These are phyloP conservation scores for Colletotrichum tamarilloi DNA, from an alignment of 2,329 filamentous ascomycete genomes.

Conservation along the genomic window DNA sequence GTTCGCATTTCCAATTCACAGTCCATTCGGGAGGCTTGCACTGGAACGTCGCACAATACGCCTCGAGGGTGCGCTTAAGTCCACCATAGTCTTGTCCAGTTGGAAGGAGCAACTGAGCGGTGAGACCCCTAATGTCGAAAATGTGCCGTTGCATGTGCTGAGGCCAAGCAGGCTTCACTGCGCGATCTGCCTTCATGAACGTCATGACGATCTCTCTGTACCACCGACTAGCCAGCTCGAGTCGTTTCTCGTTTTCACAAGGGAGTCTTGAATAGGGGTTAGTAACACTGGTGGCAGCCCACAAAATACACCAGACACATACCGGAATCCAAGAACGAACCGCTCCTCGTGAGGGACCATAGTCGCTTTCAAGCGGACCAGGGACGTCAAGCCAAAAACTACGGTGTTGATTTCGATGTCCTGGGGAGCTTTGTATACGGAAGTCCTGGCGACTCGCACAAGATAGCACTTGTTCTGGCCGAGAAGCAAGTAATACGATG, in stretches of 20 bases:
- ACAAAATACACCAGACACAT: conserved; percentile 39
- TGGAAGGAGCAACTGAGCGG: conserved; percentile 63
- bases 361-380: conserved; percentile 63
- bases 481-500: conserved; percentile 65
- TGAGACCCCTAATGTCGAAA: conserved; percentile 64
- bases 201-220: conserved; percentile 65
- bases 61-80: conserved; percentile 64
- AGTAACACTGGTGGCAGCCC: conserved; percentile 38
- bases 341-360: conserved; percentile 64
- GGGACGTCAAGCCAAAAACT: conserved; percentile 62
- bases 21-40: conserved; percentile 64
- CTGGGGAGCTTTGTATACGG: conserved; percentile 52
- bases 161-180: conserved; percentile 69
- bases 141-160: conserved; percentile 64
- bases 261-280: conserved; percentile 16
- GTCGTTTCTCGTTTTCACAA: conserved; percentile 47
- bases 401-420: conserved; percentile 62
- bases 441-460: conserved; percentile 59
- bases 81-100: conserved; percentile 67
- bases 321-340: conserved; percentile 67
- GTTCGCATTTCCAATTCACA: conserved; percentile 57
- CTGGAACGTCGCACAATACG: conserved; percentile 64
- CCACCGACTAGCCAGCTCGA: conserved; percentile 65
- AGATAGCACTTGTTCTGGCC: conserved; percentile 65
- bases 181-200: conserved; percentile 65